Evolutionary conservation across 805 yeast species (phyloP).

Genomic region (Clavispora santaluciae): DNA sequence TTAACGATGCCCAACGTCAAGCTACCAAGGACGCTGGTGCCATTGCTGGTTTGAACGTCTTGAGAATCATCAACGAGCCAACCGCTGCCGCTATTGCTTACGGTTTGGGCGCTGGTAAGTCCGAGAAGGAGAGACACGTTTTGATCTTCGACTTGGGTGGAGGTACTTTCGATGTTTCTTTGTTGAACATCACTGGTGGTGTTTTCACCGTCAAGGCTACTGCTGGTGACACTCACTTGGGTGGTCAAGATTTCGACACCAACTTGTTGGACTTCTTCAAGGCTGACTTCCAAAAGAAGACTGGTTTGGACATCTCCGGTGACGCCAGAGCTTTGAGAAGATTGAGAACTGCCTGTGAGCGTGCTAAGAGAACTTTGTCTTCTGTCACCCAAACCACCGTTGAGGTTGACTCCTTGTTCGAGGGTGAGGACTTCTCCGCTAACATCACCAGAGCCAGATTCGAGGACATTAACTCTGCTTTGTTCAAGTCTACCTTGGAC

Average conservation of each 20-base stretch:
- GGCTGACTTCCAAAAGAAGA: slow-evolving; percentile 93
- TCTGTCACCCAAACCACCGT: slow-evolving; percentile 36
- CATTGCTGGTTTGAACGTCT: slow-evolving; percentile 82
- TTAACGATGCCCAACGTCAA: slow-evolving; percentile 91
- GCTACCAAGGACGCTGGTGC: slow-evolving; percentile 93
- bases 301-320: slow-evolving; percentile 73
- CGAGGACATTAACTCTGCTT: slow-evolving; percentile 43
- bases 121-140: slow-evolving; percentile 57
- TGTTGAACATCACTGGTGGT: slow-evolving; percentile 45
- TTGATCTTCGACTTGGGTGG: slow-evolving; percentile 48
- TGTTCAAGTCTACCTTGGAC: slow-evolving; percentile 42
- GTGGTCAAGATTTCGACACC: slow-evolving; percentile 96
- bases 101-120: slow-evolving; percentile 49
- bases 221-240: slow-evolving; percentile 95
- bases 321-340: slow-evolving; percentile 81
- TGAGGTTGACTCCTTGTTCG: slow-evolving; percentile 45
- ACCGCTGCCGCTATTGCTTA: slow-evolving; percentile 31
- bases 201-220: slow-evolving; percentile 50
- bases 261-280: slow-evolving; percentile 83
- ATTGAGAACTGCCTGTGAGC: slow-evolving; percentile 46
- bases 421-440: slow-evolving; percentile 45
- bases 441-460: slow-evolving; percentile 44
- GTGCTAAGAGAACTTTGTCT: slow-evolving; percentile 46
- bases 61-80: slow-evolving; percentile 90
- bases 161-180: slow-evolving; percentile 47